Percentiles rank a stretch among this genome's conserved stretches.
phyloP scores from a whole-genome alignment of 805 yeast species.

The Lachancea sp. region DNA sequence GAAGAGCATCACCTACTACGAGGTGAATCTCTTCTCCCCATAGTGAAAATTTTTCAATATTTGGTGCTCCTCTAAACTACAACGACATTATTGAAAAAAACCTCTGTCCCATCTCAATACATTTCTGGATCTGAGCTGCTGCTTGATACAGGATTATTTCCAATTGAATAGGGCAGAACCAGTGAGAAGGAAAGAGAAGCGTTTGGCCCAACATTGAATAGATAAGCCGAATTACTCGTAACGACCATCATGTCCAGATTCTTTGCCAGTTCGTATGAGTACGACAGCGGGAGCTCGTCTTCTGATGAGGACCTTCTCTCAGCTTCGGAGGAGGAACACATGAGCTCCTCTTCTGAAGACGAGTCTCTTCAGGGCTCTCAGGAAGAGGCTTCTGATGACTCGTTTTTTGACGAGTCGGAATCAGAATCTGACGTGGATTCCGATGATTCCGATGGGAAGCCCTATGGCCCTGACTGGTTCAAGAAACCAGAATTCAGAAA shows the following conservation, averaged over 20 bases:
- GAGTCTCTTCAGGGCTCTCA: slow-evolving; percentile 16
- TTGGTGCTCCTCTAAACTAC: background rate
- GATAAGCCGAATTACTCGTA: slow-evolving; percentile 1
- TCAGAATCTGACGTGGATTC: slow-evolving; percentile 39
- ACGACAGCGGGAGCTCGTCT: slow-evolving; percentile 40
- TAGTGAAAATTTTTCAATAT: slow-evolving; percentile 6
- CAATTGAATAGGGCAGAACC: slow-evolving; percentile 2
- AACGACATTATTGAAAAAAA: background rate
- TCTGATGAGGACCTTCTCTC: slow-evolving; percentile 41
- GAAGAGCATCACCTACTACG: background rate
- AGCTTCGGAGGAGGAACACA: slow-evolving; percentile 37
- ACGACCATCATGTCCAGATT: slow-evolving; percentile 74
- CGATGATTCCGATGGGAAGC: slow-evolving; percentile 38
- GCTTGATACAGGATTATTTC: background rate
- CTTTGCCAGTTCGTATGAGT: slow-evolving; percentile 54
- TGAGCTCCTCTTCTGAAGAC: slow-evolving; percentile 20
- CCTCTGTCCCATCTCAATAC: slow-evolving; percentile 2
- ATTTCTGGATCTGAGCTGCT: background rate
- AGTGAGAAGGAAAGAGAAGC: background rate
- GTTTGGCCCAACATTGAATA: background rate
- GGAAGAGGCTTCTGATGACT: slow-evolving; percentile 34
- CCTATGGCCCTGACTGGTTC: slow-evolving; percentile 41
- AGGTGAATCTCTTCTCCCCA: background rate
- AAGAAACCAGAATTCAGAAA: slow-evolving; percentile 37
- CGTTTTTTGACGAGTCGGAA: slow-evolving; percentile 33